Evolutionary conservation across 495 filamentous ascomycete genomes (phyloP).

Genomic region (Aspergillus indologenus): DNA sequence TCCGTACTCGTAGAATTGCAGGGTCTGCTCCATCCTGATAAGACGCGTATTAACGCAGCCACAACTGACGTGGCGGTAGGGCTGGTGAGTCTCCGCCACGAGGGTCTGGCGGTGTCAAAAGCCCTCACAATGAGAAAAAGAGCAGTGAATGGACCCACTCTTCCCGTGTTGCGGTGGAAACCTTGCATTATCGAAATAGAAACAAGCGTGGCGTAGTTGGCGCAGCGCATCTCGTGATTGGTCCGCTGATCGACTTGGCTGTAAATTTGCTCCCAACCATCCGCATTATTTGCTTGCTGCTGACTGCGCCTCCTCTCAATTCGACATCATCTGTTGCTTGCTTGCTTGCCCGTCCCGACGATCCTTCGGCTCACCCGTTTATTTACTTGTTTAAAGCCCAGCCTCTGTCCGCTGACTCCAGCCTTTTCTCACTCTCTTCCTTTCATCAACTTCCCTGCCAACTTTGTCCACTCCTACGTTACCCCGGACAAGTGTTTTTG

Average conservation of each 20-base stretch:
- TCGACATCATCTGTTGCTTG: not conserved
- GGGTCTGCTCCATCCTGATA: not conserved
- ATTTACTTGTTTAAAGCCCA: slow-evolving; percentile 3
- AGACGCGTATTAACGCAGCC: slow-evolving; percentile 18
- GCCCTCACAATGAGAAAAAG: too few relatives aligned
- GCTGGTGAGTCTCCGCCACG: slow-evolving; percentile 18
- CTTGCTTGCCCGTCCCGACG: not conserved
- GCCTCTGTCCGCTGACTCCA: slow-evolving; percentile 1
- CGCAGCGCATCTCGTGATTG: not conserved
- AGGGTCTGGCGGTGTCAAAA: slow-evolving; percentile 8
- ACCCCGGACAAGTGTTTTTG: not conserved
- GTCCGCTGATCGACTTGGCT: not conserved
- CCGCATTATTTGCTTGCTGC: not conserved
- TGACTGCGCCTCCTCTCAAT: slow-evolving; percentile 2
- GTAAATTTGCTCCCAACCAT: not conserved
- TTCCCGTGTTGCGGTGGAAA: slow-evolving; percentile 6
- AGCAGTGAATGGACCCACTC: not conserved
- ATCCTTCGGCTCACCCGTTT: slow-evolving; percentile 9
- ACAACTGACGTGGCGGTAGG: slow-evolving; percentile 22
- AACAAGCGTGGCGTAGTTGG: slow-evolving; percentile 6
- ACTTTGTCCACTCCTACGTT: not conserved
- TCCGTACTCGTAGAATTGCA: too few relatives aligned
- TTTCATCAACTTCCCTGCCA: not conserved
- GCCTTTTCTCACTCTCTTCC: not conserved
- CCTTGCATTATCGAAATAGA: not conserved